Evolutionary conservation across 2,329 filamentous ascomycete genomes (phyloP).

Genomic region (Claviceps sp.): DNA sequence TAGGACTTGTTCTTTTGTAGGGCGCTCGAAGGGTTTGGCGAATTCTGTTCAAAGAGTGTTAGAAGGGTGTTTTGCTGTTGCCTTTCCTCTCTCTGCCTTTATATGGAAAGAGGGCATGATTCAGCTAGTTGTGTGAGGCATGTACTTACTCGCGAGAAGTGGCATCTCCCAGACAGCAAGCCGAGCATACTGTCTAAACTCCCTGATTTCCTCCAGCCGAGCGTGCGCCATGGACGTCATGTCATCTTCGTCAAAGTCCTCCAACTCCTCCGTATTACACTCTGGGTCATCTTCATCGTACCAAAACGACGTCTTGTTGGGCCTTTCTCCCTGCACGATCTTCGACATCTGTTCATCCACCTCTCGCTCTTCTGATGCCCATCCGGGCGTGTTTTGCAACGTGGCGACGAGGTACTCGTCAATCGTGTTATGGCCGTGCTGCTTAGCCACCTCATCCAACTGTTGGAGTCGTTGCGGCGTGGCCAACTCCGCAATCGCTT

Average conservation of each 20-base stretch:
- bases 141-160: conserved; percentile 61
- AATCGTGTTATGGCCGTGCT: conserved; percentile 19
- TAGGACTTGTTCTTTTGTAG: conserved; percentile 54
- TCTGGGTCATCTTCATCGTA: conserved; percentile 36
- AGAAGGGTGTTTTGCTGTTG: neutral
- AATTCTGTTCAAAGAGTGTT: conserved; percentile 43
- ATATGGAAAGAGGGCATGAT: neutral
- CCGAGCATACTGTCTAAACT: conserved; percentile 77
- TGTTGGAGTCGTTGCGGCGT: conserved; percentile 20
- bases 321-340: conserved; percentile 19
- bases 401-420: conserved; percentile 18
- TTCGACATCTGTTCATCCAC: conserved; percentile 19
- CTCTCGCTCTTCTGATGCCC: conserved; percentile 18
- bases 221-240: conserved; percentile 72
- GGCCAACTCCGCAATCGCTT: conserved; percentile 15
- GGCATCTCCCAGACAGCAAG: conserved; percentile 95
- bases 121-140: neutral
- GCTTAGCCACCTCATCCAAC: conserved; percentile 23
- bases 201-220: conserved; percentile 77
- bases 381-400: conserved; percentile 17
- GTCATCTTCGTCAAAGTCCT: conserved; percentile 66
- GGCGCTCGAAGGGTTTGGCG: conserved; percentile 66
- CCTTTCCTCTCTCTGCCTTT: neutral
- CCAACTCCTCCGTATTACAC: conserved; percentile 36
- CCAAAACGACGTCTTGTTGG: conserved; percentile 31